Percentiles rank a stretch among this genome's conserved stretches.
These are phyloP conservation scores for Fusarium oligoseptatum DNA, from an alignment of 2,329 filamentous ascomycete species.

Conservation along the genomic window DNA sequence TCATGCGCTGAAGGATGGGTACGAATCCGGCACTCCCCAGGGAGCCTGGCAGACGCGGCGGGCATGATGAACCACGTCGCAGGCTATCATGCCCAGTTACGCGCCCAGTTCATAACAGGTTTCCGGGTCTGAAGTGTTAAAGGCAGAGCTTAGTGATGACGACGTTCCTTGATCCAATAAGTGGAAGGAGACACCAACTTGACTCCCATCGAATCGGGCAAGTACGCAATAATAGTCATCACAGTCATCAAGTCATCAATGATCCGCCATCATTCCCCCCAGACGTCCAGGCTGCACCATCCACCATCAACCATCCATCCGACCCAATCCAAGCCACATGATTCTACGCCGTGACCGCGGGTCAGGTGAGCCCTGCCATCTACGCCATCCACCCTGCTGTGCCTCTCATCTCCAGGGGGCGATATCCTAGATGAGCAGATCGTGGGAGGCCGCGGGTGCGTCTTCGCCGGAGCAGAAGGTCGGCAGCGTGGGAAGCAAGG, in stretches of 20 bases:
- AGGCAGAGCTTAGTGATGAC: slow-evolving; percentile 16
- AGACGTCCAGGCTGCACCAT: slow-evolving; percentile 5
- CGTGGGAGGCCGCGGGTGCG: slow-evolving; percentile 5
- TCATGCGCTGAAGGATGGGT: slow-evolving; percentile 32
- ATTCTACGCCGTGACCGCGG: slow-evolving; percentile 44
- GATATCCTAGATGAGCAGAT: slow-evolving; percentile 35
- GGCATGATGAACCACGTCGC: slow-evolving; percentile 12
- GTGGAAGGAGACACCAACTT: slow-evolving; percentile 1
- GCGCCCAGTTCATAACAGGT: slow-evolving; percentile 24
- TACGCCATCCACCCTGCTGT: slow-evolving; percentile 42
- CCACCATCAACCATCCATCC: slow-evolving; percentile 27
- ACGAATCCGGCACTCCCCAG: slow-evolving; percentile 24
- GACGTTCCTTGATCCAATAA: slow-evolving; percentile 18
- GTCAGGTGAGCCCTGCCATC: slow-evolving; percentile 49
- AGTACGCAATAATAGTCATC: slow-evolving; percentile 5
- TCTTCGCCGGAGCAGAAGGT: background rate
- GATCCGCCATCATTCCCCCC: slow-evolving; percentile 27
- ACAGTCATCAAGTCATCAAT: slow-evolving; percentile 14
- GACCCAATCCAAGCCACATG: slow-evolving; percentile 43
- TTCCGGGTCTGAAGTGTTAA: background rate
- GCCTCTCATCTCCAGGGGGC: slow-evolving; percentile 36
- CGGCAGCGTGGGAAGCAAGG: slow-evolving; percentile 22
- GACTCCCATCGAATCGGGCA: background rate
- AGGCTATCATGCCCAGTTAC: background rate
- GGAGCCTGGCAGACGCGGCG: background rate